Base-by-base conservation (phyloP, 345 rosid genomes). In the Leavenworthia alabamica region DNA sequence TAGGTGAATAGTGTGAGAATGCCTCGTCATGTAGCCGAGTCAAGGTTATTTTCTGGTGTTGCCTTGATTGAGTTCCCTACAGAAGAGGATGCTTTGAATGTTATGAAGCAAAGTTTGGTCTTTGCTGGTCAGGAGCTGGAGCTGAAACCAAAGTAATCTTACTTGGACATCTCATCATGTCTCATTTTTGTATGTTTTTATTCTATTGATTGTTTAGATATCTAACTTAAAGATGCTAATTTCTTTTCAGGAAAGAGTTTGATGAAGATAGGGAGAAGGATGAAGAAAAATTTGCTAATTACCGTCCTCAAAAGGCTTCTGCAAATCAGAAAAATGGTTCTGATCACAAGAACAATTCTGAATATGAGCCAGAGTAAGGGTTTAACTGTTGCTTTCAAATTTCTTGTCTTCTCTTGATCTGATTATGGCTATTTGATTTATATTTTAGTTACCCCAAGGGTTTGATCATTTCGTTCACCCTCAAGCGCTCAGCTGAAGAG, bases 1-100 rank as follows among this genome's bases (percentile, higher is more conserved):
- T 80, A 89, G 99, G 90, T 93, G 16, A 81, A 79, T 57, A 89
- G 97, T 62, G 85, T 93, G 77, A 89, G 97, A 76, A 48, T 93
- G 80, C 97, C 99, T 66, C 86, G 83, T 33, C 97, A 82, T 79
- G 80, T 83, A 14, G 88, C 78, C 29, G 90, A 89, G 72, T 71
- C 80, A 29, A 84, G 80, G 69, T 55, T 79, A 8, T 84, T 89
- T 66, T 79, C 78, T 76, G 99, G 99, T 31, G 80, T 88, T 70
- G 96, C 89, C 60, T 70, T 89, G 81, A 60, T 93, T 44, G 99
- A 93, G 73, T 85, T 93, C 71, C 81, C 90, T 56, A 50, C 81
- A 3, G 86, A 84, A 66, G 90, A 87, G 69, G 95, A 87, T 8
- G 84, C 95, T 37, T 79, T 80, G 40, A 83, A 78, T 43, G 31